Base-by-base conservation (phyloP, 176 grass and related monocot genomes). In the Thinopyrum elongatum region DNA sequence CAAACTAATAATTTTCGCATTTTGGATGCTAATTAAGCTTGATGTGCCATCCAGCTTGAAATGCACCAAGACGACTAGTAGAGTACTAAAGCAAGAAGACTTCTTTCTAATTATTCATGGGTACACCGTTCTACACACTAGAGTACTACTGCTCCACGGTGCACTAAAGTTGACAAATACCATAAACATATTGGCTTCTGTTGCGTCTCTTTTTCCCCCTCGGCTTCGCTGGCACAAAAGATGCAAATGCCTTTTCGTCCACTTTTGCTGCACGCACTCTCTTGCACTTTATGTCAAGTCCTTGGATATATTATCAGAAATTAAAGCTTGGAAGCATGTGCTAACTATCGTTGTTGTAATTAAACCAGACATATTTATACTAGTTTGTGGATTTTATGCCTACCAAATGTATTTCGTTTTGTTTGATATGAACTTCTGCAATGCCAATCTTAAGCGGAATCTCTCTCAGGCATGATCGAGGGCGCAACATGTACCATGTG, bases 201-300 rank as follows among this genome's bases (percentile, higher is more conserved):
- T 64, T 62, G 2, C 23, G 10, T 76, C 27, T 29, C 2, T 76
- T 70, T 49, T 61, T 3, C 7, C 22, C n/a, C 22, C 7, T 9
- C 19, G 30, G 83, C 55, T 83, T 73, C 72, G 84, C 64, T 86
- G 88, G 79, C 73, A n/a, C 10, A 53, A 69, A 41, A 16, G 23
- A 64, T 78, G 72, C 30, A 55, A 72, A 82, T 51, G 38, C 11
- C 25, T 83, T 59, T 59, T 1, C 21, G 74, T 35, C n/a, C 69
- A 58, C 66, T 74, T 63, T 83, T 30, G 34, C 74, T 80, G 89
- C 84, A 84, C 66, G 58, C 58, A 58, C 26, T 13, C 33, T 33
- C 6, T 82, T 87, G 66, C 35, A 60, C 44, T 90, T 82, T 67
- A 57, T 87, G 80, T 74, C 80, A 46, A 83, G 80, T 79, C 74